phyloP scores from a whole-genome alignment of 805 yeast genomes.

The Candida lessepsii region DNA sequence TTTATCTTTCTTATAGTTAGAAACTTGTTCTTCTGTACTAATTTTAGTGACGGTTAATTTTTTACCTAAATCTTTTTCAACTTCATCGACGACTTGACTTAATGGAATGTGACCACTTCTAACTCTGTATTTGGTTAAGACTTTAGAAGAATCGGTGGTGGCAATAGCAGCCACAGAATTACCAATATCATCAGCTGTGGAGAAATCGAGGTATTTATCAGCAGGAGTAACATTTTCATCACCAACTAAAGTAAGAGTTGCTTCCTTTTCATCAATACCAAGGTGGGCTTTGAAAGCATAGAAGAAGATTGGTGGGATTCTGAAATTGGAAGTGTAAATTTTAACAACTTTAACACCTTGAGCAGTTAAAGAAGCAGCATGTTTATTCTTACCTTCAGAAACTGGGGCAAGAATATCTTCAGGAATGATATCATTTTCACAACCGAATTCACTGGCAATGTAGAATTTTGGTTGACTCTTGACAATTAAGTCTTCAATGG shows the following conservation, averaged over 20 bases:
- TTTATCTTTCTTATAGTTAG: neutral
- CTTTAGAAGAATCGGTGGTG: slow-evolving; percentile 30
- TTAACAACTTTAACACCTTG: slow-evolving; percentile 50
- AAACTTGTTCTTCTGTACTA: neutral
- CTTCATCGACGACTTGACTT: slow-evolving; percentile 29
- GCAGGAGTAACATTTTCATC: slow-evolving; percentile 24
- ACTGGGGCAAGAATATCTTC: slow-evolving; percentile 29
- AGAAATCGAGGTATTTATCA: slow-evolving; percentile 28
- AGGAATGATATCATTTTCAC: slow-evolving; percentile 32
- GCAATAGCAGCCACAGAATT: slow-evolving; percentile 41
- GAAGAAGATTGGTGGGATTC: slow-evolving; percentile 21
- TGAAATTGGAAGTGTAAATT: slow-evolving; percentile 39
- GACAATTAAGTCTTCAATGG: slow-evolving; percentile 39
- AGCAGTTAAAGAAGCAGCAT: slow-evolving; percentile 31
- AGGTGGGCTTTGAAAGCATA: slow-evolving; percentile 34
- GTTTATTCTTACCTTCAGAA: slow-evolving; percentile 30
- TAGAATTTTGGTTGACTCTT: slow-evolving; percentile 48
- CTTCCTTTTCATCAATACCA: slow-evolving; percentile 36
- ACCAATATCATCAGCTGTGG: slow-evolving; percentile 44
- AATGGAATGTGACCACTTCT: slow-evolving; percentile 41
- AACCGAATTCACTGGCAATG: slow-evolving; percentile 63
- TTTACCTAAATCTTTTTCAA: slow-evolving; percentile 4
- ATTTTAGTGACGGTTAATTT: neutral
- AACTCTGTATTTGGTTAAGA: slow-evolving; percentile 47
- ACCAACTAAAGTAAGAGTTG: slow-evolving; percentile 39